phyloP scores from a whole-genome alignment of 148 eudicot genomes.

The Camellia japonica region DNA sequence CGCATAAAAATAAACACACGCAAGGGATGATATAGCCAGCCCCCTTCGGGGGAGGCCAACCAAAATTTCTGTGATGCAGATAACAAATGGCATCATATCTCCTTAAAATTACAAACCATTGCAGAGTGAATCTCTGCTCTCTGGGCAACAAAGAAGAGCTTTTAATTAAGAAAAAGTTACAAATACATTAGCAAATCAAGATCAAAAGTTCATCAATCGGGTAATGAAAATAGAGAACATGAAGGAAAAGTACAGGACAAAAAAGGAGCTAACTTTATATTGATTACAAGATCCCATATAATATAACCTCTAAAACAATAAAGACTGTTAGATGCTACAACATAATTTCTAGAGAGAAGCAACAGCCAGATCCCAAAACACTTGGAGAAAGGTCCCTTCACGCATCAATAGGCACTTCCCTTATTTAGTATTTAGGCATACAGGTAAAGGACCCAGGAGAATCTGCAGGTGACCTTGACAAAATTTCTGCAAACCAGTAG shows the following conservation, averaged over 20 bases:
- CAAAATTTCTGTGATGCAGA: background rate
- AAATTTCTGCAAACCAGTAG: constrained; percentile 10
- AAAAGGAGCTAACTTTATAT: background rate
- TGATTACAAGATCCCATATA: background rate
- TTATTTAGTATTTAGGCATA: background rate
- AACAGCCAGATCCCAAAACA: background rate
- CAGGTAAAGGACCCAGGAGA: background rate
- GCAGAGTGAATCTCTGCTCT: background rate
- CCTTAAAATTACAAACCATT: background rate
- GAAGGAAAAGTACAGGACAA: background rate
- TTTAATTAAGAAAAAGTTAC: background rate
- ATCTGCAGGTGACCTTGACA: background rate
- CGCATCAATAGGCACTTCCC: constrained; percentile 2
- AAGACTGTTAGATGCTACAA: constrained; percentile 1
- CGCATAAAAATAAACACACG: no score
- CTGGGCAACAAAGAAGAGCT: constrained; percentile 1
- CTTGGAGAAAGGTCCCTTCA: background rate
- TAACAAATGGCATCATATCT: background rate
- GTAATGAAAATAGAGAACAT: background rate
- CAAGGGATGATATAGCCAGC: no score
- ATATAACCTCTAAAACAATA: background rate
- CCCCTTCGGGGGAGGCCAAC: no score
- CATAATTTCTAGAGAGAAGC: background rate
- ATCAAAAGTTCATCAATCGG: background rate
- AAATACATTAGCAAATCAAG: background rate